These are phyloP conservation scores for Suhomyces vadensis DNA, from an alignment of 805 yeast genomes.

Conservation along the genomic window DNA sequence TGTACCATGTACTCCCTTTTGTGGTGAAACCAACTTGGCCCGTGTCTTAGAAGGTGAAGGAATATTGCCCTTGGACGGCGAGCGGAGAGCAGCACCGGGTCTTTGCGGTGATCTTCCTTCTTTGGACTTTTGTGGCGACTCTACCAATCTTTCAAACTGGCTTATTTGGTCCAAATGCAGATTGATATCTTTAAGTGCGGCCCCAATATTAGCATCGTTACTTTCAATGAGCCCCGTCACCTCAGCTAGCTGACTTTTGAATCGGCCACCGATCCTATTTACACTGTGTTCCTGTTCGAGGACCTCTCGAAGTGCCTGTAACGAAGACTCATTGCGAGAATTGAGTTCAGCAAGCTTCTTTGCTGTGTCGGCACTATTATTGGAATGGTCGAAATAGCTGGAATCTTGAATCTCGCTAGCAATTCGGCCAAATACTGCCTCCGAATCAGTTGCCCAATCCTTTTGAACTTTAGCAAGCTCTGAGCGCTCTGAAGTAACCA, in stretches of 20 bases:
- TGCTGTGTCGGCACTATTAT: neutral
- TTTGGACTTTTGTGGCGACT: constrained; percentile 8
- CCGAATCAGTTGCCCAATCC: constrained; percentile 1
- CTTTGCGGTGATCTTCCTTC: neutral
- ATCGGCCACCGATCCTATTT: neutral
- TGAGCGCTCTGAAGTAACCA: constrained; percentile 1
- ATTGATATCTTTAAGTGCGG: constrained; percentile 1
- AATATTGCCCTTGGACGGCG: neutral
- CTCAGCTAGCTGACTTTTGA: neutral
- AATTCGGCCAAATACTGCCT: neutral
- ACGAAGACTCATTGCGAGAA: neutral
- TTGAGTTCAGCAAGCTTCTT: neutral
- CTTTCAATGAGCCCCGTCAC: neutral
- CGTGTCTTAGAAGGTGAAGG: constrained; percentile 4
- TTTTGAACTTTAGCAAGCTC: neutral
- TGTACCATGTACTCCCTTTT: neutral
- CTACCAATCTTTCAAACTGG: constrained; percentile 5
- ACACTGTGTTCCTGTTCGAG: neutral
- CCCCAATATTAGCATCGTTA: constrained; percentile 10
- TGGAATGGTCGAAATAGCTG: neutral
- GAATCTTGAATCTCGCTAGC: neutral
- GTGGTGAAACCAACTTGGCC: constrained; percentile 1
- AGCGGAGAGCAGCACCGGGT: neutral
- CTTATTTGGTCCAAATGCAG: constrained; percentile 9
- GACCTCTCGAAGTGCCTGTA: neutral